Evolutionary conservation across 1,139 yeast species (phyloP).

Genomic region (Suhomyces yuchorum): DNA sequence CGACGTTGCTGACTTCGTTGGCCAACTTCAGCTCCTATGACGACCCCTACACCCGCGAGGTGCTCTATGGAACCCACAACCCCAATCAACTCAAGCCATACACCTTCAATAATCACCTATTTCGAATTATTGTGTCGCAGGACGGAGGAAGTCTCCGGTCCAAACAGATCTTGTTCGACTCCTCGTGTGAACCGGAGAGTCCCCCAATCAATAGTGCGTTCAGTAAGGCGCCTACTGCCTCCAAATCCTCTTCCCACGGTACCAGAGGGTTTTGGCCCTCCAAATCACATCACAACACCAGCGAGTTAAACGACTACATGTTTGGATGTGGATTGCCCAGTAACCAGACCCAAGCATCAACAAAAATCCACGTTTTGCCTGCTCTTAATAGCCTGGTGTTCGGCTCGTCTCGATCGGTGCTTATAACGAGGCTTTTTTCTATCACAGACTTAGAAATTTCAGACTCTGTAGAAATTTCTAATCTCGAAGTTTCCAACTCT

Average conservation of each 20-base stretch:
- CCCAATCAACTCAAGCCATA: constrained; percentile 31
- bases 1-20: constrained; percentile 2
- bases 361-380: constrained; percentile 53
- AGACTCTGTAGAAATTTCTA: constrained; percentile 7
- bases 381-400: constrained; percentile 34
- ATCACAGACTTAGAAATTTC: constrained; percentile 31
- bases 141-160: constrained; percentile 54
- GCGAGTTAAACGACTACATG: constrained; percentile 54
- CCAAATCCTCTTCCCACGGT: neutral
- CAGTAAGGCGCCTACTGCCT: constrained; percentile 8
- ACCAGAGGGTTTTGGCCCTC: constrained; percentile 22
- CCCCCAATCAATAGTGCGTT: constrained; percentile 7
- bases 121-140: constrained; percentile 51
- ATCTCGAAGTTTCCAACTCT: constrained; percentile 1
- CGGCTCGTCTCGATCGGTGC: constrained; percentile 37
- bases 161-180: constrained; percentile 53
- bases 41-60: constrained; percentile 46
- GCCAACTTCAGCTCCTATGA: constrained; percentile 33
- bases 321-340: constrained; percentile 60
- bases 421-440: constrained; percentile 50
- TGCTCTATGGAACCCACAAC: constrained; percentile 45
- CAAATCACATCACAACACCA: constrained; percentile 40
- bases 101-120: constrained; percentile 37
- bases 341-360: constrained; percentile 46
- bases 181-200: constrained; percentile 28